Base-by-base conservation (phyloP, 179 eudicot species). In the Silene coronaria region DNA sequence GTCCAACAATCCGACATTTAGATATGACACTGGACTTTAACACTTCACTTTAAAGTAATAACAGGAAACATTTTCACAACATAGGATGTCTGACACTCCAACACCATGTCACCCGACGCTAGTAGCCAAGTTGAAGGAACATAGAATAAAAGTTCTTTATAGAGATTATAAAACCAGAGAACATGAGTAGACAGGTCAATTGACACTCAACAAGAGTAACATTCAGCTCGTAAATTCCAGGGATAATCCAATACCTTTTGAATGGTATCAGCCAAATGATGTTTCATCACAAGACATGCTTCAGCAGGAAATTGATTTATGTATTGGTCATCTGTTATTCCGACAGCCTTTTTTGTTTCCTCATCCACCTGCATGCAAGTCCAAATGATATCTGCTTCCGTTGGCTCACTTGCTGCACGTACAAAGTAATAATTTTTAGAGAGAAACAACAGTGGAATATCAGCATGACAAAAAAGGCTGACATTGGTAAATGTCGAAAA, bases 241-340 rank as follows among this genome's bases (percentile, higher is more conserved):
- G 2, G 58, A 26, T n/a, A 14, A 55, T 48, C 46, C 71, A 45
- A 14, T 14, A 93, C 99, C 98, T 93, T 83, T 80, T 89, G 93
- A 81, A 96, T 62, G 36, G 99, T 93, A 78, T 93, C 91, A 28
- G 99, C 99, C 81, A 96, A 78, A 84, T 93, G 88, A 84, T 96
- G 99, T 78, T 96, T 96, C 99, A 96, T 96, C 68, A 96, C 99
- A 77, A 96, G 87, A 84, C 97, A 96, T 48, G 97, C 97, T 83
- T 96, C 99, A 67, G 78, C 87, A 67, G 99, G 99, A 84, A 93
- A 96, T 76, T 96, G 99, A 80, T 96, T 96, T 34, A 89, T 70
- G 84, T 85, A 93, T 75, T 93, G 97, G 63, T 88, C 86, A 76
- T 96, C 96, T 70, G 82, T 93, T 76, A 96, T 80, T 72, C 98